Base-by-base conservation (phyloP, 768 basidiomycete genomes). In the Amanita molliuscula region DNA sequence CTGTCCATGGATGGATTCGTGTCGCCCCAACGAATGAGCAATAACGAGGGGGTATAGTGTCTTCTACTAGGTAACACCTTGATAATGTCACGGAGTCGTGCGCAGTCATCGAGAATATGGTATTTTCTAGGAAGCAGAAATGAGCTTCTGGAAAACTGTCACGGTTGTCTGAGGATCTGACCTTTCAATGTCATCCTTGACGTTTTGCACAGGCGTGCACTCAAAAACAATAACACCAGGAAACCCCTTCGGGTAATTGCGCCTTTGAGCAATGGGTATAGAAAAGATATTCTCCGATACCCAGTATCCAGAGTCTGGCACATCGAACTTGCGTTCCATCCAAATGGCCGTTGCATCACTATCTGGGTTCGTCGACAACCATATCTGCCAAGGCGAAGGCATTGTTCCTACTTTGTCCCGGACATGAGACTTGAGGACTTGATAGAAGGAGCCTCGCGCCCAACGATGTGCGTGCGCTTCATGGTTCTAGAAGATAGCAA, bases 171-270 rank as follows among this genome's bases (percentile, higher is more conserved):
- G 18, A 47, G 43, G 33, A 43, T 44, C 62, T 69, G 26, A 87
- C 86, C 72, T 78, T 65, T 84, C 84, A 29, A 88, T 62, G 11
- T 82, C 77, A 59, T 88, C 85, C 21, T 67, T 55, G 1, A 80
- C 63, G n/a, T 71, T 78, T 40, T 76, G 77, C 38, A 84, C 49
- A 0, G 87, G 81, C 1, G 82, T 83, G 43, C 81, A 78, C 59
- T 90, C 87, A 49, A 90, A 84, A n/a, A 88, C 64, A 51, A 88
- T 73, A 20, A 88, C 52, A 0, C 85, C 86, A 16, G 87, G 86
- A 33, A 70, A 78, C 5, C 55, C 53, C 23, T 59, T 52, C 8
- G 48, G 47, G 11, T 59, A 44, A 9, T 54, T 55, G 23, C 54
- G 52, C 11, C 55, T 47, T 10, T 61, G 57, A 6, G 64, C 57